Evolutionary conservation across 1,139 yeast species (phyloP), one percentile per base, ranked within the genome.

Genomic region (Geotrichum klebahnii): DNA sequence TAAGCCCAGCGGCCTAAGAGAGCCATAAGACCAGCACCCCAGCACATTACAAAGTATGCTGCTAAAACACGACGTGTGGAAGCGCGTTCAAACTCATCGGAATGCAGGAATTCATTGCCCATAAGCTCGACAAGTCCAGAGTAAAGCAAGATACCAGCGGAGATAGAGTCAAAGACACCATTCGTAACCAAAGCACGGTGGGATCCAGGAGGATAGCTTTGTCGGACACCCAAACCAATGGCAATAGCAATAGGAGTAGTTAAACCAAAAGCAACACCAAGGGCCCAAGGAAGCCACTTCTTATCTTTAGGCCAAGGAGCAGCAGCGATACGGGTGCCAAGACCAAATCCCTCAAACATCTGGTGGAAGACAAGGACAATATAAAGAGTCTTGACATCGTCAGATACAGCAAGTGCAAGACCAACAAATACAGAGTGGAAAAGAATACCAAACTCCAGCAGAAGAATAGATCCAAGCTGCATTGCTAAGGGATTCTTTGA

Each of bases 311-410:
- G 84, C 89, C 92, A 86, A 33, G 76, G 71, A 3, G 86, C 80
- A 22, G 78, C 75, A 1, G 96, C 88, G 52, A 89, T 75, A 66
- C 97, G 78, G 5, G 95, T 79, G 48, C 97, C 97, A 60, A 89
- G 75, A 60, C 96, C 97, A 50, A 89, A 74, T 51, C 97, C 97
- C 73, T 89, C 97, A 66, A 89, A 89, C 71, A 84, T 77, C 70
- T 89, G 97, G 69, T 89, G 97, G 78, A 89, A 89, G 2, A 85
- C 82, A 50, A 89, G 68, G 16, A 88, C 97, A 59, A 84, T 77
- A 67, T 85, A 89, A 46, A 89, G 72, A 2, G 89, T 78, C 48
- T 73, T 77, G 65, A 87, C 95, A 55, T 80, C 82, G 29, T 85
- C 81, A 12, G 87, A 76, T 19, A 81, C 81, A 2, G 92, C 88